Percentiles rank a stretch among this genome's conserved stretches.
Conservation (phyloP, 805 yeast species). For the Metahyphopichia silvanorum region DNA sequence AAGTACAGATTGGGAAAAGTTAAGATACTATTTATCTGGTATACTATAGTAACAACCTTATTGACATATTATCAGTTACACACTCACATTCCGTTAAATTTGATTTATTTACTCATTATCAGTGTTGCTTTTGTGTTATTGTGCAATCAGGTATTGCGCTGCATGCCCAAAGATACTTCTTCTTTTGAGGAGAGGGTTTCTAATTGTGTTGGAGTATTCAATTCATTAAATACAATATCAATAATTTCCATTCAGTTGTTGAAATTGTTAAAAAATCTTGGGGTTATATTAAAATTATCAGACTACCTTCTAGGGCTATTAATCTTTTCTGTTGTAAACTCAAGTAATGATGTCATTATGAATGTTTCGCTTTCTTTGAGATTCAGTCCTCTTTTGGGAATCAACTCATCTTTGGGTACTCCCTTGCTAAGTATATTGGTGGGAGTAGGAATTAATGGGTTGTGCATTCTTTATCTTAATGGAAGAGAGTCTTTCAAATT, state of each 20-base stretch:
- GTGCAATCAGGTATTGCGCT: too few relatives aligned
- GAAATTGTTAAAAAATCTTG: slow-evolving; percentile 40
- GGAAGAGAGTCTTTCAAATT: slow-evolving; percentile 10
- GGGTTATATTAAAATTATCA: slow-evolving; percentile 38
- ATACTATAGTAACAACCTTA: background rate
- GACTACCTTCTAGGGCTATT: slow-evolving; percentile 50
- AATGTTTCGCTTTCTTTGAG: slow-evolving; percentile 45
- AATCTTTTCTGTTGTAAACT: slow-evolving; percentile 48
- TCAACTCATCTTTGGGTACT: slow-evolving; percentile 54
- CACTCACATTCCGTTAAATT: background rate
- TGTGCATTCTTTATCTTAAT: slow-evolving; percentile 17
- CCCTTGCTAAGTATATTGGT: slow-evolving; percentile 46
- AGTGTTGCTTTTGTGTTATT: background rate
- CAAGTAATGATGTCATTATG: slow-evolving; percentile 51
- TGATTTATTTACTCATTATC: background rate
- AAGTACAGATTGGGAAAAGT: background rate
- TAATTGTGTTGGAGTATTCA: slow-evolving; percentile 17
- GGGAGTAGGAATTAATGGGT: slow-evolving; percentile 50
- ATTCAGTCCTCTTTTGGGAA: slow-evolving; percentile 34
- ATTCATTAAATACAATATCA: slow-evolving; percentile 24
- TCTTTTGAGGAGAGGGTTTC: slow-evolving; percentile 2
- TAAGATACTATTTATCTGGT: background rate
- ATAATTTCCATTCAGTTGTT: slow-evolving; percentile 22
- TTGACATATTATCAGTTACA: background rate
- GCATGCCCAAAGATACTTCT: too few relatives aligned